Percentiles rank a stretch among this genome's conserved stretches.
Evolutionary conservation across 78 protist species (phyloP).

Genomic region (Cyanophora paradoxa): DNA sequence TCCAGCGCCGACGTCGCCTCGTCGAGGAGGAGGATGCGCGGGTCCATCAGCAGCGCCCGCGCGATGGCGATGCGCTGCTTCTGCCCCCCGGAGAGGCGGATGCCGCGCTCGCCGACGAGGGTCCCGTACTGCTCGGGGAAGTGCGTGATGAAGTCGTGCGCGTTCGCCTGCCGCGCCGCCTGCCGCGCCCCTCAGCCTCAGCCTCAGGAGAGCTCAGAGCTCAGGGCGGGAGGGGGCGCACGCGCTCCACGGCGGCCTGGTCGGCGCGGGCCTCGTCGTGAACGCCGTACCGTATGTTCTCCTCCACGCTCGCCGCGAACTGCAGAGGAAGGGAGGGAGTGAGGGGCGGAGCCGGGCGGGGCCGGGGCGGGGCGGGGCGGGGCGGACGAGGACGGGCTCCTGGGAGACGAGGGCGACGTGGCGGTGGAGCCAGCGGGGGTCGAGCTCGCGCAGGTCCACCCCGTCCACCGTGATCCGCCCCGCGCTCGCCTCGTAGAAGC

Average conservation of each 20-base stretch:
- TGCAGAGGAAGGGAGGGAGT: slow-evolving; percentile 15
- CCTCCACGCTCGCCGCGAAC: slow-evolving; percentile 77
- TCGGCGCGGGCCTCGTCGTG: too few species aligned
- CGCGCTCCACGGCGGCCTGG: not conserved
- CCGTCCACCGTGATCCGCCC: slow-evolving; percentile 83
- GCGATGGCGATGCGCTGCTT: slow-evolving; percentile 91
- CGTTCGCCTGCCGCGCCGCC: not conserved
- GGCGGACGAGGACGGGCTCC: slow-evolving; percentile 56
- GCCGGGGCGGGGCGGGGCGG: not conserved
- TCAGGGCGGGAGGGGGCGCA: not conserved
- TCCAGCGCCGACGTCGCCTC: slow-evolving; percentile 90
- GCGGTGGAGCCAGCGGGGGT: slow-evolving; percentile 1
- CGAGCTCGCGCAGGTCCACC: not conserved
- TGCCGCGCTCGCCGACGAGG: not conserved
- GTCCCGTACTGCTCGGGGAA: not conserved
- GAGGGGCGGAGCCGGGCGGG: not conserved
- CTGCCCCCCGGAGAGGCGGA: too few species aligned
- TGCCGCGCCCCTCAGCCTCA: not conserved
- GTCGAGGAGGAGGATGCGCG: slow-evolving; percentile 89
- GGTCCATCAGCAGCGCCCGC: slow-evolving; percentile 81
- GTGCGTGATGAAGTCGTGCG: not conserved
- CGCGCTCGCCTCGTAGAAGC: slow-evolving; percentile 49
- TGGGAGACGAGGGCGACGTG: slow-evolving; percentile 70
- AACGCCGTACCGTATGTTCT: slow-evolving; percentile 38
- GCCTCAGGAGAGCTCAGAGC: not conserved